Evolutionary conservation across 75 land plant species (phyloP), one percentile per base, ranked within the genome.

Genomic region (Picea glauca): DNA sequence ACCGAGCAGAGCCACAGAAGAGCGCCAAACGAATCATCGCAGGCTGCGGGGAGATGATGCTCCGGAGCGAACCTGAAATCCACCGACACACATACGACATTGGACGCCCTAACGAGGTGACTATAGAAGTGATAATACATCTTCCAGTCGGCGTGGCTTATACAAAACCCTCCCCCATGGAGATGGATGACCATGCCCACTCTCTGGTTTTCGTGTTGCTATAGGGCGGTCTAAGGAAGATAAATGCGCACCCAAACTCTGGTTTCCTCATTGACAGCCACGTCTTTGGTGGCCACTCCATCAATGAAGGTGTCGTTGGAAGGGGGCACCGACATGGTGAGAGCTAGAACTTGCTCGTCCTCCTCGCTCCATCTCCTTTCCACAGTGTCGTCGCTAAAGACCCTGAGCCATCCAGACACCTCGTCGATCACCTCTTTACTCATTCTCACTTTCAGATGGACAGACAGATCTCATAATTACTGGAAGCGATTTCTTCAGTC

Each of bases 151-250:
- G 91, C 60, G 18, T 65, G 78, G 82, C 85, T 77, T 23, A 90
- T 77, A 83, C 89, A 84, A 78, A 95, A 92, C 11, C 98, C 98
- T 12, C 98, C 98, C 6, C 98, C 96, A 32, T 87, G 92, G 76
- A 93, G 86, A 79, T 90, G 92, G 50, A 95, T 63, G 5, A 93
- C 15, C 21, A 94, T 33, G 13, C 93, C 95, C n/a, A 89, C 75
- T 56, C 81, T 76, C 1, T 15, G 5, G 5, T 43, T 35, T 2
- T 50, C 54, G 38, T 61, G 31, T 1, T 0, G 56, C 7, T 35
- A 13, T 1, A 60, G 85, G 5, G 30, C 46, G 13, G 21, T 84
- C 79, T 15, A 8, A 14, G 92, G 93, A 5, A 82, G 26, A 65
- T 88, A 91, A 18, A 89, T 76, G 5, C 93, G 81, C 5, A 82